These are phyloP conservation scores for Solanum peruvianum DNA, from an alignment of 257 asterid genomes.

Conservation along the genomic window DNA sequence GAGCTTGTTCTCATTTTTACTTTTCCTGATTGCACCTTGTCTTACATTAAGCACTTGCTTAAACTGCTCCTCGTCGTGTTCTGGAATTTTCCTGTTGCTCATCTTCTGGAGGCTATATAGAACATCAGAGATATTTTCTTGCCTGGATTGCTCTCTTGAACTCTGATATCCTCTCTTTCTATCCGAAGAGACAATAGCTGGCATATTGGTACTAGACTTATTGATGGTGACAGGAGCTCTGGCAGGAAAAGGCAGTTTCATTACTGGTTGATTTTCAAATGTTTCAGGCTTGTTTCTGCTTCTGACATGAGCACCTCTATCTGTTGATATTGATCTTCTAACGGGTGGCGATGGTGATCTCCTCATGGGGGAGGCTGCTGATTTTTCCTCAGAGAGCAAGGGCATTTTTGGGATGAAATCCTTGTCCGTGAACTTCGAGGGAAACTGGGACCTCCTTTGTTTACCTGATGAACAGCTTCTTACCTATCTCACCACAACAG, in stretches of 20 bases:
- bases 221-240: constrained; percentile 44
- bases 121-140: constrained; percentile 34
- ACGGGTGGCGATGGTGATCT: constrained; percentile 79
- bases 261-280: constrained; percentile 41
- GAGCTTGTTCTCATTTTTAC: constrained; percentile 45
- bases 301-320: constrained; percentile 41
- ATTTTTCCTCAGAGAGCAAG: constrained; percentile 39
- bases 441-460: constrained; percentile 55
- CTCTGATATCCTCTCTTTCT: constrained; percentile 11
- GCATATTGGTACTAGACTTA: constrained; percentile 27
- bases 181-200: constrained; percentile 26
- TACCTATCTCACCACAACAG: constrained; percentile 33
- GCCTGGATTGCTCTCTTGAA: constrained; percentile 31
- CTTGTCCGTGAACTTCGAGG: constrained; percentile 71
- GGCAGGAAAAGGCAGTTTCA: constrained; percentile 57
- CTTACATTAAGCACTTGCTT: constrained; percentile 55
- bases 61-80: constrained; percentile 56
- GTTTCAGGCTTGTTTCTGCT: constrained; percentile 39
- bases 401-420: constrained; percentile 44
- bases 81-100: constrained; percentile 33
- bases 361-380: constrained; percentile 19
- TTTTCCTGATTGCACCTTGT: constrained; percentile 59
- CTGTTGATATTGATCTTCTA: constrained; percentile 81
- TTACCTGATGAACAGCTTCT: constrained; percentile 67
- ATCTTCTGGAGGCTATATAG: constrained; percentile 43